Percentiles rank a stretch among this genome's conserved stretches.
Evolutionary conservation across 192 early-diverging fungal genomes (phyloP).

Genomic region (Pilobolus umbonatus): DNA sequence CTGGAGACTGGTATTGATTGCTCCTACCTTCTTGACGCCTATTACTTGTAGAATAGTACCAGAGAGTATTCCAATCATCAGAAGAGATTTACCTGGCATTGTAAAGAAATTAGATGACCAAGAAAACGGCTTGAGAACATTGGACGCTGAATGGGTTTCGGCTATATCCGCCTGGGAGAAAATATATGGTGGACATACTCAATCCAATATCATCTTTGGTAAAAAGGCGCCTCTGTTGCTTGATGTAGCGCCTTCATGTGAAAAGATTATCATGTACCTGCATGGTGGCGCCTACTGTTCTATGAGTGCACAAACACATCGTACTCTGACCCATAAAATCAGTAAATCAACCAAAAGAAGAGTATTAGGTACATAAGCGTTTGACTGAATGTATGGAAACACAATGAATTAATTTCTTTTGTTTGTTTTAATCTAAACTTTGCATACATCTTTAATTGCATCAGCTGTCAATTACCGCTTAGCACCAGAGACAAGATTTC

Average conservation of each 20-base stretch:
- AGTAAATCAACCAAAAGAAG: slow-evolving; percentile 22
- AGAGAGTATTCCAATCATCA: not conserved
- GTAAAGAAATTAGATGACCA: slow-evolving; percentile 14
- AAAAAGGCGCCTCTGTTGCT: not conserved
- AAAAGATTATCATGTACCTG: slow-evolving; percentile 22
- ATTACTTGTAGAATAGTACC: slow-evolving; percentile 13
- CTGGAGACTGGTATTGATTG: slow-evolving; percentile 19
- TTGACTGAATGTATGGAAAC: not conserved
- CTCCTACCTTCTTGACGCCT: slow-evolving; percentile 18
- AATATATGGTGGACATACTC: slow-evolving; percentile 3
- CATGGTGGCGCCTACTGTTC: slow-evolving; percentile 30
- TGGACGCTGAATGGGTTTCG: slow-evolving; percentile 22
- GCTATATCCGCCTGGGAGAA: slow-evolving; percentile 8
- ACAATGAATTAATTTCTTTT: not conserved
- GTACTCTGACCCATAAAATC: slow-evolving; percentile 20
- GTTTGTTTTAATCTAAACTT: no score
- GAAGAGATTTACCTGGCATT: slow-evolving; percentile 13
- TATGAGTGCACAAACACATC: slow-evolving; percentile 30
- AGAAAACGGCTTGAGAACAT: slow-evolving; percentile 7
- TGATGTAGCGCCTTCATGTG: slow-evolving; percentile 4
- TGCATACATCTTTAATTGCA: no score
- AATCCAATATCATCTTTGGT: not conserved
- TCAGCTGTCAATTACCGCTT: slow-evolving; percentile 19
- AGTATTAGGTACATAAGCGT: slow-evolving; percentile 18
- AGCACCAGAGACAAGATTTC: slow-evolving; percentile 28